Conservation (phyloP, 805 yeast genomes). For the Saccharomycopsis olivae region DNA sequence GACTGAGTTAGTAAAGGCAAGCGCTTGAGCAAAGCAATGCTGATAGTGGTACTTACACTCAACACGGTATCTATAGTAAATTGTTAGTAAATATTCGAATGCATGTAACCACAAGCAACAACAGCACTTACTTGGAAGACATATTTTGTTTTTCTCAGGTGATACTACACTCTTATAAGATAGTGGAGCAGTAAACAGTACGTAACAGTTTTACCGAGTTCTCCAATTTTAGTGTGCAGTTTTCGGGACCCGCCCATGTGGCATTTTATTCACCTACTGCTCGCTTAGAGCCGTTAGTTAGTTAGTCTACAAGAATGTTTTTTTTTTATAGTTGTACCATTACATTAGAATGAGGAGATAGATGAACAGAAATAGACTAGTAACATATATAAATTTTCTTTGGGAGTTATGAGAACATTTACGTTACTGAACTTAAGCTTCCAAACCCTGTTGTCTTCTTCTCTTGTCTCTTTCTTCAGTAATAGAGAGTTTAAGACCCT, state of each 20-base stretch:
- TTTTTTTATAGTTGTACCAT: no score
- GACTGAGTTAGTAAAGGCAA: conserved; percentile 20
- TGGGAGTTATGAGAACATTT: no score
- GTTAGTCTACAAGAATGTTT: no score
- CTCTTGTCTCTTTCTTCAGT: conserved; percentile 98
- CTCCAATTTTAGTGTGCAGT: no score
- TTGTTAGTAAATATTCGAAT: conserved; percentile 11
- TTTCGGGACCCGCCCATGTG: no score
- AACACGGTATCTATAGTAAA: conserved; percentile 26
- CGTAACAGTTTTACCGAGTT: no score
- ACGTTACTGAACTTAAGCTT: conserved; percentile 15
- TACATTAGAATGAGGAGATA: not conserved
- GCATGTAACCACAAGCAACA: not conserved
- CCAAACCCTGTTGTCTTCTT: conserved; percentile 67
- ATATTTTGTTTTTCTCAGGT: no score
- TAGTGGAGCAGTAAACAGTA: no score
- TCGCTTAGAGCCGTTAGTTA: no score
- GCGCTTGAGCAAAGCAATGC: conserved; percentile 12
- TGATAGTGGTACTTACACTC: conserved; percentile 25
- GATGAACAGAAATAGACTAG: not conserved
- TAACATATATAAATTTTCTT: no score
- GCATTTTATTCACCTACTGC: no score
- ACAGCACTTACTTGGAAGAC: conserved; percentile 16
- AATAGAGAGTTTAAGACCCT: conserved; percentile 93
- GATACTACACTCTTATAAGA: no score